A percentile compares a stretch with the other conserved stretches of the same genome.
phyloP scores from a whole-genome alignment of 2,329 filamentous ascomycete genomes.

The Ustulina deusta region DNA sequence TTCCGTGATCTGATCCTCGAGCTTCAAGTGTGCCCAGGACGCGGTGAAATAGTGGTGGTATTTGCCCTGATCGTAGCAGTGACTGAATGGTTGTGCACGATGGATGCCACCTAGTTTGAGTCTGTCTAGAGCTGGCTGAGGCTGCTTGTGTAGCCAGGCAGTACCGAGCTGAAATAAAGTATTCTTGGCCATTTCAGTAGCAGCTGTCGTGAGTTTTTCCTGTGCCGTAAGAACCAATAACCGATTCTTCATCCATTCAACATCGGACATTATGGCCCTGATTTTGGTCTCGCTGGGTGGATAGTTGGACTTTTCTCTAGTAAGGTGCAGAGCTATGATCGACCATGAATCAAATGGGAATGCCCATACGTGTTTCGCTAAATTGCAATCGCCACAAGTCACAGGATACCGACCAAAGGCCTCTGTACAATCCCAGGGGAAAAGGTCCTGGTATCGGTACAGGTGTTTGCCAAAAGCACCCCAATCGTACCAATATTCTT shows the following conservation, averaged over 20 bases:
- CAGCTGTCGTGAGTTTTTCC: slow-evolving; percentile 19
- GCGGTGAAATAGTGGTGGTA: slow-evolving; percentile 25
- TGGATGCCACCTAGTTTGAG: slow-evolving; percentile 27
- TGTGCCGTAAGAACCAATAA: slow-evolving; percentile 23
- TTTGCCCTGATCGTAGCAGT: slow-evolving; percentile 24
- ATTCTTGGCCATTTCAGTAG: slow-evolving; percentile 23
- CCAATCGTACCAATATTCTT: slow-evolving; percentile 29
- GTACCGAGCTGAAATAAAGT: slow-evolving; percentile 8
- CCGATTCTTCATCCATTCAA: slow-evolving; percentile 19
- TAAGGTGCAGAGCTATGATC: slow-evolving; percentile 20
- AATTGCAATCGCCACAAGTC: slow-evolving; percentile 24
- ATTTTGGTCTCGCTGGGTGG: not conserved
- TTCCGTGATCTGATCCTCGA: slow-evolving; percentile 19
- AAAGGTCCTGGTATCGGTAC: slow-evolving; percentile 24
- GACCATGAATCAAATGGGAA: slow-evolving; percentile 29
- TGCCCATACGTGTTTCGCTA: slow-evolving; percentile 28
- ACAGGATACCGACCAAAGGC: slow-evolving; percentile 27
- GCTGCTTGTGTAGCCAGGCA: slow-evolving; percentile 20
- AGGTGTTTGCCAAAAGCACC: slow-evolving; percentile 17
- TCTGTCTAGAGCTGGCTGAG: slow-evolving; percentile 21
- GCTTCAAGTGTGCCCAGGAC: slow-evolving; percentile 19
- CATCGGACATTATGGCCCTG: not conserved
- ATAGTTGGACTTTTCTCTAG: slow-evolving; percentile 18
- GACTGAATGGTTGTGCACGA: slow-evolving; percentile 25
- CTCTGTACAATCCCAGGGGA: slow-evolving; percentile 27